phyloP scores from a whole-genome alignment of 2,329 filamentous ascomycete species.

The Chaetomium sp. region DNA sequence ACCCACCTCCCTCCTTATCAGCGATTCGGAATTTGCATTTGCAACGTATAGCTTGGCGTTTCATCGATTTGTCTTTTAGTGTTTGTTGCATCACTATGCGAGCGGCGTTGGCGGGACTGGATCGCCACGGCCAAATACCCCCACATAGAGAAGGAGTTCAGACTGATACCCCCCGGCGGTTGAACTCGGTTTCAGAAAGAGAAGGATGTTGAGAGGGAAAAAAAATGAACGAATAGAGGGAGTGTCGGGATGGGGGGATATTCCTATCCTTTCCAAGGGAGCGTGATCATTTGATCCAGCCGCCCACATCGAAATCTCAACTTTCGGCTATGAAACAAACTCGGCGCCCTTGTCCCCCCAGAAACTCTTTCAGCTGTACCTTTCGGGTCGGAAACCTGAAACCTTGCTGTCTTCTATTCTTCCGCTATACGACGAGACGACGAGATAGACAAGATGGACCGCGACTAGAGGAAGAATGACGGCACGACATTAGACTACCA shows the following conservation, averaged over 20 bases:
- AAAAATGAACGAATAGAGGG: not conserved
- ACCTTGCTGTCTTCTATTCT: not conserved
- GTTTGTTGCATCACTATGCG: slow-evolving; percentile 30
- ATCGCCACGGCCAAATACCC: slow-evolving; percentile 32
- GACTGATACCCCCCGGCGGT: slow-evolving; percentile 28
- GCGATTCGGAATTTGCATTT: slow-evolving; percentile 28
- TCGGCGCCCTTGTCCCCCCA: not conserved
- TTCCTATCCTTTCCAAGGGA: not conserved
- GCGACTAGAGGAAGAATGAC: slow-evolving; percentile 12
- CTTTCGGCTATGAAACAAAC: not conserved
- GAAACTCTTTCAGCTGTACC: not conserved
- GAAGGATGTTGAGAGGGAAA: not conserved
- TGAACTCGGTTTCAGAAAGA: slow-evolving; percentile 7
- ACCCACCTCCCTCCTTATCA: slow-evolving; percentile 10
- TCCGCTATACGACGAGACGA: slow-evolving; percentile 6
- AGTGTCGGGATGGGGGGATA: not conserved
- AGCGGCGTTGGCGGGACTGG: slow-evolving; percentile 27
- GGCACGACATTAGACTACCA: slow-evolving; percentile 8
- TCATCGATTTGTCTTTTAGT: slow-evolving; percentile 20
- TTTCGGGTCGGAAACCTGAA: not conserved
- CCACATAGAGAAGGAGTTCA: slow-evolving; percentile 30
- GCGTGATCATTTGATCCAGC: not conserved
- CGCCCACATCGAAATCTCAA: not conserved
- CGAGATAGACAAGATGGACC: not conserved
- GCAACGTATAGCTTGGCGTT: slow-evolving; percentile 33